phyloP scores from a whole-genome alignment of 352 stramenopile species.

The Phytopythium delawarense region DNA sequence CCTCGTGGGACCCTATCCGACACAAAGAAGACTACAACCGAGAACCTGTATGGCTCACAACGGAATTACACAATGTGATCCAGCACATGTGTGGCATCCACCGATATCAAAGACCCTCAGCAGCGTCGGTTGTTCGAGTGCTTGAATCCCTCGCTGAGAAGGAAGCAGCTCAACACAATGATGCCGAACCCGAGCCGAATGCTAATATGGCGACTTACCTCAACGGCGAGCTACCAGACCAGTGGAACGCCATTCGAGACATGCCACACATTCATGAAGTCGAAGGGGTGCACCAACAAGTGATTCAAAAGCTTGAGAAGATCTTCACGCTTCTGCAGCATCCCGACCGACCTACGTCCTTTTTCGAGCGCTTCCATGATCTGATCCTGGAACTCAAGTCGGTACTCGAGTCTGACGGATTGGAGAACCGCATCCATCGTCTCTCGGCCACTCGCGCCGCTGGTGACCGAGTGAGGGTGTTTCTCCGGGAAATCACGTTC shows the following conservation, averaged over 20 bases:
- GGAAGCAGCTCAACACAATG: background rate
- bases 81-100: slow-evolving; percentile 28
- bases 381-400: background rate
- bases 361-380: background rate
- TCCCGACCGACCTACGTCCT: background rate
- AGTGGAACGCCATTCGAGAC: background rate
- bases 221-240: background rate
- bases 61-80: slow-evolving; percentile 15
- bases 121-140: slow-evolving; percentile 9
- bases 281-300: background rate
- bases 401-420: background rate
- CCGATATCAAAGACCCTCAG: slow-evolving; percentile 12
- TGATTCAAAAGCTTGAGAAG: background rate
- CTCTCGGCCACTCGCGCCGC: background rate
- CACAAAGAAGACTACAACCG: background rate
- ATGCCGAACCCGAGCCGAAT: background rate
- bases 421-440: background rate
- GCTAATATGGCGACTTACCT: background rate
- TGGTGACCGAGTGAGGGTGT: background rate
- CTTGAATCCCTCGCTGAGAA: background rate
- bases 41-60: background rate
- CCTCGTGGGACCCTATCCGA: background rate
- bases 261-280: background rate
- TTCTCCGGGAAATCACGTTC: background rate
- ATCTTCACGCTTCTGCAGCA: background rate